These are phyloP conservation scores for Naumovozyma castellii DNA, from an alignment of 805 yeast species.

Conservation along the genomic window DNA sequence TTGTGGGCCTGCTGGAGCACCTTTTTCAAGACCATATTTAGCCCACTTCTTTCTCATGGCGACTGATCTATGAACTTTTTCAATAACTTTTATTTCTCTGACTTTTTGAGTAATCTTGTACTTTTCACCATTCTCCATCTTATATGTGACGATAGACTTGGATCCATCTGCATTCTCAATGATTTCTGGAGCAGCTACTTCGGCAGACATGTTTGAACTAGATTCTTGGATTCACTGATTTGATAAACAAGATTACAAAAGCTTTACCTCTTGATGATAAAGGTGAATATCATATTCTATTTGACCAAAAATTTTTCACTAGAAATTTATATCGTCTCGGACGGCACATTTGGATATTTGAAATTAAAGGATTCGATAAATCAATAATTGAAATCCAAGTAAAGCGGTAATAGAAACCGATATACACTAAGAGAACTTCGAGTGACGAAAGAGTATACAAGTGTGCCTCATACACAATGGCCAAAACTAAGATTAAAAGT, in stretches of 20 bases:
- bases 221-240: no score
- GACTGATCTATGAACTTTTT: constrained; percentile 72
- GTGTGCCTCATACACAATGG: no score
- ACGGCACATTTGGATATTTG: background rate
- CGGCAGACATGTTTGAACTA: constrained; percentile 25
- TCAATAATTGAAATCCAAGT: no score
- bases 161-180: constrained; percentile 80
- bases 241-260: no score
- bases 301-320: background rate
- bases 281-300: background rate
- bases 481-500: constrained; percentile 60
- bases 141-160: constrained; percentile 73
- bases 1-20: constrained; percentile 76
- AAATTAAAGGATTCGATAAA: background rate
- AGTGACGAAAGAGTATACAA: no score
- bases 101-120: constrained; percentile 82
- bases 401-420: no score
- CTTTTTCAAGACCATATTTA: constrained; percentile 76
- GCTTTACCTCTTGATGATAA: no score
- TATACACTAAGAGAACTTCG: no score
- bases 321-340: background rate
- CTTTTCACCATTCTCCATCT: constrained; percentile 70
- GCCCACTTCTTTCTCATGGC: constrained; percentile 85
- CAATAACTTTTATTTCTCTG: constrained; percentile 65
- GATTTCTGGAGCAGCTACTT: constrained; percentile 64